A percentile compares a stretch with the other conserved stretches of the same genome.
phyloP scores from a whole-genome alignment of 1,284 basidiomycete genomes.

The Volvariella volvacea region DNA sequence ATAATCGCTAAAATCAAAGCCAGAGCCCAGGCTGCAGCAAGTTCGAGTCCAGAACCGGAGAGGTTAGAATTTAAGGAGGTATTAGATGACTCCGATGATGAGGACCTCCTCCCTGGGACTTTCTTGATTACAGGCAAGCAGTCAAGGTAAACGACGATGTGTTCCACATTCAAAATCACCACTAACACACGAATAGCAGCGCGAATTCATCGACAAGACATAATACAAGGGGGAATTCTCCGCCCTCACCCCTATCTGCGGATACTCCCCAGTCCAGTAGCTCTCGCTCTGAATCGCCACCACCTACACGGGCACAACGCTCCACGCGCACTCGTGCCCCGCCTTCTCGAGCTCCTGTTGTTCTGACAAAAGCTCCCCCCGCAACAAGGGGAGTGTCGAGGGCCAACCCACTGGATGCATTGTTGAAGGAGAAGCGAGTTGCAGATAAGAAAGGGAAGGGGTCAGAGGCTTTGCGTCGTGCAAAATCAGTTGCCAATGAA shows the following conservation, averaged over 20 bases:
- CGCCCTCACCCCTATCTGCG: slow-evolving; percentile 3
- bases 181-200: neutral
- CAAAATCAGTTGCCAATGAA: slow-evolving; percentile 31
- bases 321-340: neutral
- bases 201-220: no score
- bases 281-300: neutral
- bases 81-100: slow-evolving; percentile 39
- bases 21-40: slow-evolving; percentile 35
- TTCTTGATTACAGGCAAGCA: slow-evolving; percentile 6
- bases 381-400: slow-evolving; percentile 19
- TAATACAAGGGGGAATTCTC: no score
- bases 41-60: slow-evolving; percentile 35
- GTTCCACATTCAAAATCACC: neutral
- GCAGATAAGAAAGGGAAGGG: slow-evolving; percentile 39
- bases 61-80: slow-evolving; percentile 35
- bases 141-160: slow-evolving; percentile 8
- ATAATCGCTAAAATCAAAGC: slow-evolving; percentile 61
- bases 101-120: slow-evolving; percentile 23
- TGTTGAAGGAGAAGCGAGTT: slow-evolving; percentile 45
- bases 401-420: slow-evolving; percentile 44
- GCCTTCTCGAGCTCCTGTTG: slow-evolving; percentile 1
- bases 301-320: slow-evolving; percentile 3
- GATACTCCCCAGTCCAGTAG: no score
- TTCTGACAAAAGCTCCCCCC: neutral
- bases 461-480: slow-evolving; percentile 33